These are phyloP conservation scores for Murraya koenigii DNA, from an alignment of 345 rosid genomes.

Conservation along the genomic window DNA sequence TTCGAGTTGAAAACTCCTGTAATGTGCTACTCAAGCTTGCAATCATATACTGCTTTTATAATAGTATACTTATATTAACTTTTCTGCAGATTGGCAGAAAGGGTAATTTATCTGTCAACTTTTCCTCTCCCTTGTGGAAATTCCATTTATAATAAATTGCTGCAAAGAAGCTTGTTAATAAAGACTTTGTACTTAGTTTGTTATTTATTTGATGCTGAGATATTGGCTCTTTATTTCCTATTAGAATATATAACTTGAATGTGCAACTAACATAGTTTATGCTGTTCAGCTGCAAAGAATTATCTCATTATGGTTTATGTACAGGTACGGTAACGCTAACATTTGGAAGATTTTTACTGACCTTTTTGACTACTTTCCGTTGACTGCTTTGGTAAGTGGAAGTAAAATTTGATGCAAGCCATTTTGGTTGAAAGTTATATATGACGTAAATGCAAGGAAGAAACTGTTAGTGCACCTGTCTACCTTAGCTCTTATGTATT, in stretches of 20 bases:
- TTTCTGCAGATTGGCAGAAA: not conserved
- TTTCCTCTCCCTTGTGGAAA: not conserved
- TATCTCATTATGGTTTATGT: constrained; percentile 7
- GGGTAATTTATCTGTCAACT: not conserved
- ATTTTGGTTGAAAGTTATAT: not conserved
- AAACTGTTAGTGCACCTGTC: not conserved
- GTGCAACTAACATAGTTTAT: not conserved
- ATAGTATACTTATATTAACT: not conserved
- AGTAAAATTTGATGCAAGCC: not conserved
- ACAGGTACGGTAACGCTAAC: constrained; percentile 97
- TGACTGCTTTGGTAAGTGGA: constrained; percentile 91
- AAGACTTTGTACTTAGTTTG: not conserved
- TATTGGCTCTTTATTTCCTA: not conserved
- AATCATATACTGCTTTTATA: not conserved
- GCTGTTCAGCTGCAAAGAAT: not conserved
- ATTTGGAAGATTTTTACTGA: constrained; percentile 98
- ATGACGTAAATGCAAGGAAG: not conserved
- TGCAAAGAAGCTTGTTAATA: not conserved
- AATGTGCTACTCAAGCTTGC: not conserved
- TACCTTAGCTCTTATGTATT: not conserved
- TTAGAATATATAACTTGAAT: not conserved
- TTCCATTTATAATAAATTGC: not conserved
- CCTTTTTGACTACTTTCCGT: constrained; percentile 95
- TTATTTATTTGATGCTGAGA: constrained; percentile 9
- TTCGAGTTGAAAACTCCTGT: not conserved